Evolutionary conservation across 2,329 filamentous ascomycete species (phyloP).

Genomic region (Nemania sp.): DNA sequence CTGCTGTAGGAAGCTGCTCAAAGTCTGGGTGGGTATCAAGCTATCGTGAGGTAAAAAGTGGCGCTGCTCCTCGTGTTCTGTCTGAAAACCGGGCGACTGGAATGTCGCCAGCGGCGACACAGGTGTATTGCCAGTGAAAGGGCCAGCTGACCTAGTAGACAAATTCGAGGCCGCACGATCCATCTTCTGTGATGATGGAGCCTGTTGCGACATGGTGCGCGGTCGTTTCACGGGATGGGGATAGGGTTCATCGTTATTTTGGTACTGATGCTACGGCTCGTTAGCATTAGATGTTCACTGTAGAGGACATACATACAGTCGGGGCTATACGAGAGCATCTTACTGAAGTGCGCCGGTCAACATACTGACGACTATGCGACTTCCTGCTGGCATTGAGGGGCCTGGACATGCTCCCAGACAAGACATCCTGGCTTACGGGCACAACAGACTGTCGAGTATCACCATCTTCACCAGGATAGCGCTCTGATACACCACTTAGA

Average conservation of each 20-base stretch:
- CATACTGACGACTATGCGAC: constrained; percentile 31
- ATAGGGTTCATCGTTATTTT: constrained; percentile 32
- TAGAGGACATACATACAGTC: background rate
- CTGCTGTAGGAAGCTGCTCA: constrained; percentile 35
- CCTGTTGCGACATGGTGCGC: constrained; percentile 44
- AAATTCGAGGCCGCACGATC: constrained; percentile 50
- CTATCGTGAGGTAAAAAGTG: constrained; percentile 43
- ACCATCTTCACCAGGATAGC: constrained; percentile 31
- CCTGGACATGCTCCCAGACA: constrained; percentile 39
- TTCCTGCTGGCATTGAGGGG: constrained; percentile 37
- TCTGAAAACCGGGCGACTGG: constrained; percentile 26
- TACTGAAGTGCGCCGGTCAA: constrained; percentile 36
- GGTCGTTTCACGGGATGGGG: constrained; percentile 41
- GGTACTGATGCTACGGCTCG: constrained; percentile 33
- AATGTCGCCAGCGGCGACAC: constrained; percentile 43
- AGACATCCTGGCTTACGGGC: constrained; percentile 34
- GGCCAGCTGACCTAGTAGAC: constrained; percentile 46
- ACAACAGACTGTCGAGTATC: constrained; percentile 39
- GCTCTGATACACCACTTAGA: constrained; percentile 31
- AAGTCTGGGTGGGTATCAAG: constrained; percentile 35
- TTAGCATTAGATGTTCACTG: constrained; percentile 32
- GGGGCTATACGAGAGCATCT: constrained; percentile 30
- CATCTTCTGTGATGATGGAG: constrained; percentile 46
- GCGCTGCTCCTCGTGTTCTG: constrained; percentile 32
- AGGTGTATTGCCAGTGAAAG: constrained; percentile 45